Conservation (phyloP, 129 eudicot genomes). For the Mikania micrantha region DNA sequence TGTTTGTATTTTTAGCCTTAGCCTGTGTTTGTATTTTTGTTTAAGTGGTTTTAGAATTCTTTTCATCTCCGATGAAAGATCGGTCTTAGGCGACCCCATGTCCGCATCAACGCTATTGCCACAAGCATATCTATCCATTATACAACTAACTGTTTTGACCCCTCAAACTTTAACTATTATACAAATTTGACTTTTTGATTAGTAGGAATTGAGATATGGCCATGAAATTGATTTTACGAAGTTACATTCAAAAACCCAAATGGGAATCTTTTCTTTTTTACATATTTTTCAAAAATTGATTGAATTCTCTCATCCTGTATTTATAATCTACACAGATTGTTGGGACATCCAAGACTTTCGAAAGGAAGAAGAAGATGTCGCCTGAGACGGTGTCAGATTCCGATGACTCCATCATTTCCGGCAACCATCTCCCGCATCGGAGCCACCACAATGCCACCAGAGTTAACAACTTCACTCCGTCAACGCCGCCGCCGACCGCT, state of each 20-base stretch:
- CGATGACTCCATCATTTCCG: slow-evolving; percentile 55
- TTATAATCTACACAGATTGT: slow-evolving; percentile 43
- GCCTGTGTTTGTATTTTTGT: too few relatives aligned
- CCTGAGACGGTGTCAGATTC: slow-evolving; percentile 50
- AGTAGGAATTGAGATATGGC: slow-evolving; percentile 17
- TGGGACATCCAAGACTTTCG: slow-evolving; percentile 57
- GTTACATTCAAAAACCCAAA: slow-evolving; percentile 6
- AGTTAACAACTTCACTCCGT: slow-evolving; percentile 67
- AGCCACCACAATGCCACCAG: slow-evolving; percentile 16
- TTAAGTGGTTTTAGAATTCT: too few relatives aligned
- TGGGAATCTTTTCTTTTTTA: slow-evolving; percentile 6
- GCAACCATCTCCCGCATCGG: slow-evolving; percentile 39
- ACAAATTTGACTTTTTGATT: slow-evolving; percentile 19
- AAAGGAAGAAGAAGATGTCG: slow-evolving; percentile 35
- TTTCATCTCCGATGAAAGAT: too few relatives aligned
- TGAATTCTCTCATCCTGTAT: not conserved
- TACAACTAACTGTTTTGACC: too few relatives aligned
- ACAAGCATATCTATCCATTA: too few relatives aligned
- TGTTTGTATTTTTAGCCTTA: too few relatives aligned
- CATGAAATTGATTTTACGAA: not conserved
- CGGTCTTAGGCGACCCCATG: too few relatives aligned
- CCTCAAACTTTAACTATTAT: too few relatives aligned
- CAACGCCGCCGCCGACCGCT: slow-evolving; percentile 77
- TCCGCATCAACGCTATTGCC: too few relatives aligned
- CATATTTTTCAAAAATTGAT: not conserved